Evolutionary conservation across 345 rosid genomes (phyloP).

Genomic region (Psidium friedrichsthalianum): DNA sequence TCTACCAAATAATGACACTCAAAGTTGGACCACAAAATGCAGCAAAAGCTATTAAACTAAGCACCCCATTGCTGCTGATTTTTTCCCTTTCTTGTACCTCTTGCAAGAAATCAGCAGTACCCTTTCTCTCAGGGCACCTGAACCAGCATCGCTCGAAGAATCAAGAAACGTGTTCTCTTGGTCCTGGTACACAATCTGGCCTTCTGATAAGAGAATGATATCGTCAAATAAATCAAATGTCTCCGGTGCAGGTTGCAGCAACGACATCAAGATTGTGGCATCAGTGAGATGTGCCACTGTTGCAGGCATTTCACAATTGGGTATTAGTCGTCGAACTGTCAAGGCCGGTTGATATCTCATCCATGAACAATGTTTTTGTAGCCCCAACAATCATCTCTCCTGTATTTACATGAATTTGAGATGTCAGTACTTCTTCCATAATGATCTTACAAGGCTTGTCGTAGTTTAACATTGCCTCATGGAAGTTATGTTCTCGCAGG

Average conservation of each 20-base stretch:
- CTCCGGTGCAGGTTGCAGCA: conserved; percentile 83
- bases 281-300: conserved; percentile 61
- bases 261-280: conserved; percentile 64
- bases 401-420: not conserved
- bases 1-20: not conserved
- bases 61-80: not conserved
- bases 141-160: conserved; percentile 66
- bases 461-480: not conserved
- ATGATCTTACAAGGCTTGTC: not conserved
- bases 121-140: conserved; percentile 68
- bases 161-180: conserved; percentile 41
- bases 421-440: not conserved
- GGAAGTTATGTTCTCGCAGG: not conserved
- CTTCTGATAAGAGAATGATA: conserved; percentile 60
- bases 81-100: conserved; percentile 32
- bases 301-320: conserved; percentile 83
- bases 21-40: not conserved
- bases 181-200: conserved; percentile 86
- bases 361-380: conserved; percentile 79
- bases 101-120: conserved; percentile 80
- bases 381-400: conserved; percentile 97
- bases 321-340: conserved; percentile 77
- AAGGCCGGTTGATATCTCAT: conserved; percentile 87
- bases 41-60: not conserved
- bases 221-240: conserved; percentile 76